Evolutionary conservation across 2,329 filamentous ascomycete genomes (phyloP), one percentile per base, ranked within the genome.

Genomic region (Cladosporium sp.): DNA sequence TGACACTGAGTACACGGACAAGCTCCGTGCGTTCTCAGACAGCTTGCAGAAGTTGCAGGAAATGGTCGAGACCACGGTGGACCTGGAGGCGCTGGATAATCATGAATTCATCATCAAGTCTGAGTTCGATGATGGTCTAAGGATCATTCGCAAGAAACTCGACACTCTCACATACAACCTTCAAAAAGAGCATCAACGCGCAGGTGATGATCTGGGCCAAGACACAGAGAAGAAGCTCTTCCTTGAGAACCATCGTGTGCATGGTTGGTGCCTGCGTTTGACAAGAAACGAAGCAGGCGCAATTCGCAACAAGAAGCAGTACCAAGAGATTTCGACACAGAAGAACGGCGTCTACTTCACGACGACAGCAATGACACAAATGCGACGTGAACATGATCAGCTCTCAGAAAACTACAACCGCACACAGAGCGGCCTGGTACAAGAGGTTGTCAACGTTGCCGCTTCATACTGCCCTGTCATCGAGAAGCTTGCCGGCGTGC

Each of bases 311-410:
- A 96, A 95, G 75, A 89, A 88, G 66, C 84, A 88, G 59, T 99
- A 98, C 73, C 90, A 94, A 73, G 95, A 99, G 78, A 96, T 93
- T 77, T 96, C 93, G 0, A 99, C 96, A 0, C 95, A 98, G 80
- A 99, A 99, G 84, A 99, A 97, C 76, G 95, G 95, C 52, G 95
- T 98, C 64, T 99, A 95, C 81, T 99, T 99, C 78, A 98, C 95
- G 1, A 99, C 95, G 3, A 88, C 88, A 63, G 88, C 85, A 35
- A 83, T 99, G 72, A 90, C 93, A 74, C 85, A 88, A 29, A 86
- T 93, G 72, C 90, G 95, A 35, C 88, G 94, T 62, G 94, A 99
- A 73, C 93, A 96, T 71, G 94, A 99, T 74, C 93, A 98, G 78
- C 84, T 97, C 0, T 96, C 92, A 0, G 89, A 93, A 68, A 97